Base-by-base conservation (phyloP, 2,329 filamentous ascomycete genomes). In the Talaromyces marneffei region DNA sequence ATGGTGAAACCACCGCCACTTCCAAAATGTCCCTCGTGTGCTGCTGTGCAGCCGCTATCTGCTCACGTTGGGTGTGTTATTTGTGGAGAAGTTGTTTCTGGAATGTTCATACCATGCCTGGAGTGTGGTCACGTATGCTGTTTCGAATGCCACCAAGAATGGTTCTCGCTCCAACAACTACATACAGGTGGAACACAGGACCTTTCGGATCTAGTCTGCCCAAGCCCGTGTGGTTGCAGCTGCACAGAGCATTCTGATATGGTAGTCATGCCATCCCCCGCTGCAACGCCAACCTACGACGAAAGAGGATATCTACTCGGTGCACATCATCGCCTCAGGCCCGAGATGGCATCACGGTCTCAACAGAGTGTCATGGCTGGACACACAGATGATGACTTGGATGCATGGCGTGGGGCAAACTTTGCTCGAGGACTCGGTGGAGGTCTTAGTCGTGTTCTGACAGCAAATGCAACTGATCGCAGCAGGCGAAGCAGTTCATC, bases 51-150 rank as follows among this genome's bases (percentile, higher is more conserved):
- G 37, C 68, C 71, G 25, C 63, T 73, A 2, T 68, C 73, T 10
- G 69, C 71, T 27, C 72, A 70, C 57, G 66, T 76, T n/a, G 71
- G 72, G 57, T 81, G 79, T 63, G 69, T 75, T 7, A 75, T 81
- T 33, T 81, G 79, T 65, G 70, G 72, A 20, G 75, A 76, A 65
- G 68, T 73, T 3, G 70, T 80, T 6, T 68, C 72, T 57, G 78
- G 78, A 25, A 78, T 79, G 67, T 71, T 79, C 50, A 69, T 76
- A 1, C 79, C 79, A 4, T 81, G 79, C 63, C 69, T 80, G 10
- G 72, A 73, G 50, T 81, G 79, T 65, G 78, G 79, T 18, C 79
- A 81, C 61, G 73, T 80, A 18, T 74, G 74, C 61, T 80, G 79
- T 65, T 76, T 77, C 56, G 67, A 72, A 18, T 81, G 79, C 64